phyloP scores from a whole-genome alignment of 345 rosid genomes.

The Moringa oleifera region DNA sequence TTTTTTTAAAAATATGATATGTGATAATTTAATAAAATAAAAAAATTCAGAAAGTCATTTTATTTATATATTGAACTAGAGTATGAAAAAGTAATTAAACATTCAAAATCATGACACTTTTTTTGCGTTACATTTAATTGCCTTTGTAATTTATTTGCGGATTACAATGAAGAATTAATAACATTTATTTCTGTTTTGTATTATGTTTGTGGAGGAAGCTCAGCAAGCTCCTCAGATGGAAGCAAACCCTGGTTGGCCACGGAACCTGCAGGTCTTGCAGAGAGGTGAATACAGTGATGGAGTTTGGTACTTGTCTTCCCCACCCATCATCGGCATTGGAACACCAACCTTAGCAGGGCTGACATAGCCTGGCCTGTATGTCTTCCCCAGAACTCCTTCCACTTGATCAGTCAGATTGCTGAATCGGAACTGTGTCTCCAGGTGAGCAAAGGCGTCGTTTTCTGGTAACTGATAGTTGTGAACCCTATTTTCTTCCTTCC shows the following conservation, averaged over 20 bases:
- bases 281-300: slow-evolving; percentile 61
- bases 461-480: slow-evolving; percentile 68
- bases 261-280: slow-evolving; percentile 62
- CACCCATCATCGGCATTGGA: slow-evolving; percentile 80
- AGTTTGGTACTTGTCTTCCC: slow-evolving; percentile 73
- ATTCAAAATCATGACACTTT: no score
- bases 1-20: no score
- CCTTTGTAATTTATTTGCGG: no score
- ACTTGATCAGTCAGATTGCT: slow-evolving; percentile 44
- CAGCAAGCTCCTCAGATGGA: slow-evolving; percentile 14
- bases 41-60: no score
- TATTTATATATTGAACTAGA: no score
- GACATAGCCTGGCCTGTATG: slow-evolving; percentile 54
- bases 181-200: no score
- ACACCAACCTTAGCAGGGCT: slow-evolving; percentile 72
- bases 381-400: slow-evolving; percentile 80
- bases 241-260: slow-evolving; percentile 29
- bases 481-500: slow-evolving; percentile 51
- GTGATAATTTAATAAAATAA: no score
- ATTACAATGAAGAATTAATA: no score
- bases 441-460: slow-evolving; percentile 62
- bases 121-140: no score
- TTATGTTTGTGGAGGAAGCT: no score
- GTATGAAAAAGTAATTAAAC: no score
- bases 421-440: slow-evolving; percentile 77